phyloP scores from a whole-genome alignment of 1,139 yeast species.

The Nakaseomyces bracarensis region DNA sequence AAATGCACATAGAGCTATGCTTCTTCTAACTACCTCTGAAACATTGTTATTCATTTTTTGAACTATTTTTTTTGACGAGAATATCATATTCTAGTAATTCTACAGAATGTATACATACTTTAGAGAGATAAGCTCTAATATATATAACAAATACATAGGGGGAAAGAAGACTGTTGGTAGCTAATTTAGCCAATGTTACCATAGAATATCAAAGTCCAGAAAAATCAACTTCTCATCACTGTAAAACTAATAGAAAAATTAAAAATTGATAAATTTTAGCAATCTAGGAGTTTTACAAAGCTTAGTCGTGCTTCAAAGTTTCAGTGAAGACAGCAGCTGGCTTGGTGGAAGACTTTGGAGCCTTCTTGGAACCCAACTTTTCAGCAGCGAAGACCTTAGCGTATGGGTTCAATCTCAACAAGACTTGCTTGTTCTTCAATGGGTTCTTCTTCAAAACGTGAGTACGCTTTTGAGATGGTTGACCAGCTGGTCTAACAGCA shows the following conservation, averaged over 20 bases:
- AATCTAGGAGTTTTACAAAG: background rate
- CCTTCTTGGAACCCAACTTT: slow-evolving; percentile 83
- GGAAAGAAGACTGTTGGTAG: background rate
- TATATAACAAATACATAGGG: background rate
- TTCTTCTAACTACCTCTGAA: too few relatives aligned
- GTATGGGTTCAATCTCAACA: slow-evolving; percentile 98
- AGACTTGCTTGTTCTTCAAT: slow-evolving; percentile 98
- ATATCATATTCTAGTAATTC: background rate
- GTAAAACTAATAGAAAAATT: background rate
- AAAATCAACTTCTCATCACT: background rate
- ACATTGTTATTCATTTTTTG: too few relatives aligned
- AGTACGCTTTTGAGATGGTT: slow-evolving; percentile 85
- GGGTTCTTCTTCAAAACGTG: slow-evolving; percentile 99
- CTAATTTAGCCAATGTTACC: background rate
- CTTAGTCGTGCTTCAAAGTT: slow-evolving; percentile 52
- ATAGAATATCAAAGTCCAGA: too few relatives aligned
- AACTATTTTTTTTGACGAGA: background rate
- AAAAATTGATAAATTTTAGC: background rate
- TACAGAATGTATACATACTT: too few relatives aligned
- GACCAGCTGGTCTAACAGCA: slow-evolving; percentile 95
- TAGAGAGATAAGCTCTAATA: too few relatives aligned
- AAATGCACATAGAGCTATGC: too few relatives aligned
- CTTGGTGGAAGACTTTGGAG: slow-evolving; percentile 54
- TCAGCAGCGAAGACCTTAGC: slow-evolving; percentile 94
- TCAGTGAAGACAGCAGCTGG: slow-evolving; percentile 65